These are phyloP conservation scores for Neckera pumila DNA, from an alignment of 225 moss, liverwort and hornwort genomes.

Conservation along the genomic window DNA sequence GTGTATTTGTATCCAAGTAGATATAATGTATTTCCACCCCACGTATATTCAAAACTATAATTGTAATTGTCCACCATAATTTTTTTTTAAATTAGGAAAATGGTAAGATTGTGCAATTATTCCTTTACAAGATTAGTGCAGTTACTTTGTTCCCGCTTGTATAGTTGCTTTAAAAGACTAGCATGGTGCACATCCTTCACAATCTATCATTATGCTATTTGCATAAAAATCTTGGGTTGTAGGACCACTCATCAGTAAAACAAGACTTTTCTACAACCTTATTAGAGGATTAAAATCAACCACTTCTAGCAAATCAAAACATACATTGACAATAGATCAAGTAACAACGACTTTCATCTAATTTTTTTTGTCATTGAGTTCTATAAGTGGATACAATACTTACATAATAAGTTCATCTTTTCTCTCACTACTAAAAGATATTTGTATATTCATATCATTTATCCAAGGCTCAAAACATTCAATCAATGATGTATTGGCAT, in stretches of 20 bases:
- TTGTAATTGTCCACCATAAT: neutral
- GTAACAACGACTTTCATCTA: accelerated
- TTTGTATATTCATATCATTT: neutral
- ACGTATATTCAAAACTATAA: neutral
- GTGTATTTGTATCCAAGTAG: accelerated
- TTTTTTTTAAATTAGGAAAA: no score
- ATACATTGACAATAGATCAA: no score
- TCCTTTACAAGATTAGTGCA: accelerated
- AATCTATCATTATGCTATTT: neutral
- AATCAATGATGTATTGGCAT: neutral
- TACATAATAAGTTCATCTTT: neutral
- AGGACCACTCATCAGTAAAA: accelerated
- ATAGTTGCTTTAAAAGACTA: neutral
- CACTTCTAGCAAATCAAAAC: neutral
- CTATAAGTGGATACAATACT: neutral
- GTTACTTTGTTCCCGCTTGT: no score
- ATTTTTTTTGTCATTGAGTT: no score
- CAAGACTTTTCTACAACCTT: neutral
- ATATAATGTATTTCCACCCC: neutral
- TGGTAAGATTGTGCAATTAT: neutral
- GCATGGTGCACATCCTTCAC: accelerated
- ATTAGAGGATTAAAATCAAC: neutral
- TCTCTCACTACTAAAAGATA: neutral
- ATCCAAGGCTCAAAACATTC: neutral
- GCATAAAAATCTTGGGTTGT: neutral